Evolutionary conservation across 2,329 filamentous ascomycete genomes (phyloP).

Genomic region (Pseudogymnoascus sp.): DNA sequence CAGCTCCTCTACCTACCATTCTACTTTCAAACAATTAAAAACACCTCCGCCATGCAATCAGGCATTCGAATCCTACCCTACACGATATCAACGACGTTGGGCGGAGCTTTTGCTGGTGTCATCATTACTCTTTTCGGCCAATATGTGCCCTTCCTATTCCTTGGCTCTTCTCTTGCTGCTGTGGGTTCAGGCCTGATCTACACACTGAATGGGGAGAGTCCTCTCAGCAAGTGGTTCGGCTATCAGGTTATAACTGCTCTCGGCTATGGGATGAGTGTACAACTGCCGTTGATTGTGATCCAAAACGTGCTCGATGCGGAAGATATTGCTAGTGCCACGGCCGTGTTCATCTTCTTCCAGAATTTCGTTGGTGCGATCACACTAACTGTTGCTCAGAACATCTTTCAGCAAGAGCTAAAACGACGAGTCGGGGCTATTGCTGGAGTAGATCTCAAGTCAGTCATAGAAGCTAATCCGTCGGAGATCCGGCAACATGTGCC

Average conservation of each 20-base stretch:
- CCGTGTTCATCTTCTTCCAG: slow-evolving; percentile 53
- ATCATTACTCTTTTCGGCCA: slow-evolving; percentile 26
- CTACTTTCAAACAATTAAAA: slow-evolving; percentile 38
- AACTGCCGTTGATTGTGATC: slow-evolving; percentile 27
- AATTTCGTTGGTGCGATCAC: slow-evolving; percentile 57
- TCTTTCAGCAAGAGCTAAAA: slow-evolving; percentile 36
- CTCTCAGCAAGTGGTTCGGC: slow-evolving; percentile 29
- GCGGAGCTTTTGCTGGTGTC: slow-evolving; percentile 25
- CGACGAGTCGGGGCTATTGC: background rate
- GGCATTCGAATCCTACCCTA: slow-evolving; percentile 28
- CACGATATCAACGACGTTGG: slow-evolving; percentile 24
- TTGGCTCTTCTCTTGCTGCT: slow-evolving; percentile 22
- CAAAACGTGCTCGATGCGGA: slow-evolving; percentile 43
- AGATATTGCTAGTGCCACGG: slow-evolving; percentile 44
- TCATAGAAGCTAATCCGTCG: background rate
- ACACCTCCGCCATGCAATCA: slow-evolving; percentile 31
- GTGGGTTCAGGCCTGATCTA: slow-evolving; percentile 34
- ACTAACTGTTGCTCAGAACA: slow-evolving; percentile 56
- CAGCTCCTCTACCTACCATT: slow-evolving; percentile 35
- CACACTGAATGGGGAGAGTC: slow-evolving; percentile 28
- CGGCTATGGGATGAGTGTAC: slow-evolving; percentile 15
- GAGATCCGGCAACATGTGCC: background rate
- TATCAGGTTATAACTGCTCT: slow-evolving; percentile 16
- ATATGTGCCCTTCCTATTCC: slow-evolving; percentile 22
- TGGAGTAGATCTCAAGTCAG: background rate